These are phyloP conservation scores for Brettanomyces custersianus DNA, from an alignment of 805 yeast genomes.

Conservation along the genomic window DNA sequence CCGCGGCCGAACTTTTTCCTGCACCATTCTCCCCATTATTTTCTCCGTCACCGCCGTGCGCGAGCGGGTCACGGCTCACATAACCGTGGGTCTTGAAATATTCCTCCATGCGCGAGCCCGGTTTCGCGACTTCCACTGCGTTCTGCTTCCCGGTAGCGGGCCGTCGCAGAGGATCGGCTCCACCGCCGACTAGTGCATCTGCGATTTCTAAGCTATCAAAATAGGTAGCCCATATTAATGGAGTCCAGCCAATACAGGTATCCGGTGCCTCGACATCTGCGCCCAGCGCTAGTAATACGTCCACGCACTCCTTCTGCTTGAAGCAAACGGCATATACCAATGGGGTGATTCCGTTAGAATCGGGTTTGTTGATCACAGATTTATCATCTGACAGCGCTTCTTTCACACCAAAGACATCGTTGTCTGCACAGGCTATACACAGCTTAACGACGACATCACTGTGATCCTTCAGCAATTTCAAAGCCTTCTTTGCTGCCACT, in stretches of 20 bases:
- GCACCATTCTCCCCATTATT: neutral
- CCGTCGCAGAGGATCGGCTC: constrained; percentile 50
- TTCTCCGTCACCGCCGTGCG: no score
- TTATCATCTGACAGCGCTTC: constrained; percentile 17
- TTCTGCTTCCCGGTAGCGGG: constrained; percentile 25
- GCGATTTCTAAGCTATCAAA: constrained; percentile 48
- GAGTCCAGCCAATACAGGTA: constrained; percentile 45
- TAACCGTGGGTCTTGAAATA: constrained; percentile 48
- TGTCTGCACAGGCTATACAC: constrained; percentile 31
- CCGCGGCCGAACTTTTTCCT: no score
- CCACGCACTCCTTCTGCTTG: constrained; percentile 38
- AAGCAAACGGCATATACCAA: constrained; percentile 49
- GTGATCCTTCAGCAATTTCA: constrained; percentile 20
- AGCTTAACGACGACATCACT: constrained; percentile 23
- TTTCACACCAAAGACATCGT: constrained; percentile 24
- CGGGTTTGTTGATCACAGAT: constrained; percentile 19
- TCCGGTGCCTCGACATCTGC: constrained; percentile 46
- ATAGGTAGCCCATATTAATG: constrained; percentile 83
- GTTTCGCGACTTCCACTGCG: constrained; percentile 51
- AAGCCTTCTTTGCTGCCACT: constrained; percentile 28
- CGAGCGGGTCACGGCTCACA: constrained; percentile 19
- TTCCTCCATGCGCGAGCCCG: constrained; percentile 47
- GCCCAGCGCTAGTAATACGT: constrained; percentile 33
- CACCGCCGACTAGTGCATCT: constrained; percentile 46
- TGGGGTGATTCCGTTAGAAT: constrained; percentile 35